Evolutionary conservation across 495 filamentous ascomycete genomes (phyloP), one percentile per base, ranked within the genome.

Genomic region (Xylaria acuta): DNA sequence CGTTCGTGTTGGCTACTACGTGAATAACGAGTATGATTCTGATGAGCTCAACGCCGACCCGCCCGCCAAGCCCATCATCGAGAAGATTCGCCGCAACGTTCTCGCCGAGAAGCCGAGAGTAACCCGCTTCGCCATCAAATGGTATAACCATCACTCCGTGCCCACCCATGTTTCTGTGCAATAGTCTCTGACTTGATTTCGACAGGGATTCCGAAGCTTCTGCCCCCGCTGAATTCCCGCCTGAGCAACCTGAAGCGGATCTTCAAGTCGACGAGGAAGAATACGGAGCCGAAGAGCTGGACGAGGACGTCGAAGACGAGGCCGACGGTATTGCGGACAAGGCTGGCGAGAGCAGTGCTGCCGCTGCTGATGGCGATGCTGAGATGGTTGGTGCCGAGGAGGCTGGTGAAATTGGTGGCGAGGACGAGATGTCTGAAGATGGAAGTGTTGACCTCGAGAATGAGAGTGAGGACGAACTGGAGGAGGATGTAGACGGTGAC

Each of bases 71-170:
- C 93, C 94, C 40, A 88, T 95, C 75, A 91, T 97, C 69, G 97
- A 98, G 78, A 92, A 93, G 76, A 93, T 99, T 69, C 88, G 92
- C 71, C 89, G 96, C 67, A 97, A 95, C 75, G 92, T 99, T 36
- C 88, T 99, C 38, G 95, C 96, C 1, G 95, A 98, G 84, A 99
- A 99, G 89, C 96, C 96, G 3, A 88, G 96, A 79, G 96, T 99
- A 25, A 99, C 96, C 43, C 88, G 96, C 66, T 99, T 99, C 76
- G 94, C 94, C n/a, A 99, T 99, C 83, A 98, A 98, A 84, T 99
- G 96, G 96, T 97, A 88, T n/a, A 30, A 77, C 32, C 43, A 58
- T 47, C 43, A 20, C 32, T 43, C 38, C 40, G 14, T 34, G 1
- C 11, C 64, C 49, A 59, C 64, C 14, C 47, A 68, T 38, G 12